Conservation (phyloP, 176 grass and related monocot species). For the Zoysia japonica region DNA sequence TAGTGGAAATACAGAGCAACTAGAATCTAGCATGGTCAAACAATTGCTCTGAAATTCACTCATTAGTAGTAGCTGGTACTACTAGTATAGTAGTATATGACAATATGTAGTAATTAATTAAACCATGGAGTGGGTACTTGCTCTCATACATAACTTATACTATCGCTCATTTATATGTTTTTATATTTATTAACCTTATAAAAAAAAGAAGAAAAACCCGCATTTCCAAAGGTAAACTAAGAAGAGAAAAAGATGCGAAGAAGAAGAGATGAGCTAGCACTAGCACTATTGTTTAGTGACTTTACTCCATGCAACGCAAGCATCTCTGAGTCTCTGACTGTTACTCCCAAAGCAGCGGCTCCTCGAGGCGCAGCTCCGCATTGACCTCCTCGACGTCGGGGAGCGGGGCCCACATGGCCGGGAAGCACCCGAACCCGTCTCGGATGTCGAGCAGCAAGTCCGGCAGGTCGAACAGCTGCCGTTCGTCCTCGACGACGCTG, state of each 20-base stretch:
- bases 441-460: constrained; percentile 69
- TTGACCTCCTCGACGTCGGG: constrained; percentile 63
- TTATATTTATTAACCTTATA: constrained; percentile 38
- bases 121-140: neutral
- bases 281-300: constrained; percentile 35
- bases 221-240: constrained; percentile 9
- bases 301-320: constrained; percentile 17
- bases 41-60: constrained; percentile 28
- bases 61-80: constrained; percentile 7
- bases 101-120: constrained; percentile 1
- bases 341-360: constrained; percentile 72
- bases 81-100: neutral
- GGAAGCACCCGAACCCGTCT: constrained; percentile 52
- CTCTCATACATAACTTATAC: constrained; percentile 21
- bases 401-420: constrained; percentile 41
- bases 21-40: constrained; percentile 48
- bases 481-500: constrained; percentile 47
- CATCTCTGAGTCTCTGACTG: constrained; percentile 44
- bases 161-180: constrained; percentile 32
- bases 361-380: constrained; percentile 63
- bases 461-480: constrained; percentile 78
- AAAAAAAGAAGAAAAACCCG: neutral
- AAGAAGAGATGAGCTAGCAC: constrained; percentile 27
- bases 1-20: constrained; percentile 16
- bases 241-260: neutral